Percentiles rank a stretch among this genome's conserved stretches.
Evolutionary conservation across 352 stramenopile species (phyloP).

Genomic region (Phytophthora megakarya): DNA sequence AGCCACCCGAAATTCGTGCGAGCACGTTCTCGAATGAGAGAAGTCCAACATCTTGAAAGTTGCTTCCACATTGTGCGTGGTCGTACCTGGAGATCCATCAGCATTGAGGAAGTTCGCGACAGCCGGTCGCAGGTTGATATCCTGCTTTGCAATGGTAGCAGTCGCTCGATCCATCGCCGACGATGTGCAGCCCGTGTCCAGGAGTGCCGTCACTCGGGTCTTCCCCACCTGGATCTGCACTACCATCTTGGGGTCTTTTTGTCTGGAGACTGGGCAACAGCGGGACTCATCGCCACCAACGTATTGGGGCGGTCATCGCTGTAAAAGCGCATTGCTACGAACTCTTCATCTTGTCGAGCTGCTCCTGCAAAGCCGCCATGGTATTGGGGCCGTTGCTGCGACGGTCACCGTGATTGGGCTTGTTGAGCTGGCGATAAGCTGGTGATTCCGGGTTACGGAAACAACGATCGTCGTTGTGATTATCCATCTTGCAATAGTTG

Average conservation of each 20-base stretch:
- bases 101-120: neutral
- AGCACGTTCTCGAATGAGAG: neutral
- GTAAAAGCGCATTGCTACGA: neutral
- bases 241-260: neutral
- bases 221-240: too few species aligned
- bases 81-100: neutral
- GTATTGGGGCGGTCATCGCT: neutral
- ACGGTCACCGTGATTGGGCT: neutral
- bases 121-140: neutral
- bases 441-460: neutral
- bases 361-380: neutral
- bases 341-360: constrained; percentile 3
- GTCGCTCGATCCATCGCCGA: neutral
- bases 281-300: neutral
- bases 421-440: neutral
- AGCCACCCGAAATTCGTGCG: neutral
- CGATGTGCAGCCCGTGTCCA: too few species aligned
- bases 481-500: neutral
- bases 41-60: neutral
- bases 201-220: too few species aligned
- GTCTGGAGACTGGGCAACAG: neutral
- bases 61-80: neutral
- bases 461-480: neutral
- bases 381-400: neutral
- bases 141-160: neutral